Evolutionary conservation across 192 early-diverging fungal species (phyloP), one percentile per base, ranked within the genome.

Genomic region (Jimgerdemannia flammicorona): DNA sequence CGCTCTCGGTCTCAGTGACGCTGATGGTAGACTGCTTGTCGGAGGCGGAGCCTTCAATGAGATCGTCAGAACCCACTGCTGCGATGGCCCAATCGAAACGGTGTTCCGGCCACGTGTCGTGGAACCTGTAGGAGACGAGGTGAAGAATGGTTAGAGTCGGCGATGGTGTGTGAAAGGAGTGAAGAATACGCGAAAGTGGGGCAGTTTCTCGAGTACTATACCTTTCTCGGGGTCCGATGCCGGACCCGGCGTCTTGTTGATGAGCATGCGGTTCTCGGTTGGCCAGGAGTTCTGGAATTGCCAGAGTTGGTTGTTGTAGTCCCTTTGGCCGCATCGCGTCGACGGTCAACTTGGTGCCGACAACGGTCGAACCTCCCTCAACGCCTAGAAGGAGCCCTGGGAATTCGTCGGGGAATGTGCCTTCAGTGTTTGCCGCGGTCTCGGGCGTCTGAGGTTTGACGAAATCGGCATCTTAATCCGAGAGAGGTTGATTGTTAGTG

Each of bases 51-150:
- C 29, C 29, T 29, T 29, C 29, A 29, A 29, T 29, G 29, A 29
- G 29, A 59, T 59, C 0, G 78, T 72, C 44, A 79, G 79, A 66
- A 59, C 77, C 81, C 81, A 83, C 59, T 71, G 41, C 64, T 83
- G 81, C 49, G 79, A 77, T 2, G 79, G 69, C 8, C 72, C 69
- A 8, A 71, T 72, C 40, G 79, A 72, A 29, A 29, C 1, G 4
- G 75, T 3, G 63, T 79, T 70, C 20, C 77, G 79, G 64, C 49
- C 49, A 2, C 8, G 0, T 10, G 49, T 2, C 8, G 14, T 6
- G 49, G 49, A 59, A 59, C 49, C 49, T 59, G 2, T 29, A 29
- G 29, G 29, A 29, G 29, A 29, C 29, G 29, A 29, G 29, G 29
- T 29, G 29, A 1, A 29, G 29, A 1, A 29, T 29, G 29, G 29